Conservation (phyloP, 1,139 yeast species). For the Pichia sp. region DNA sequence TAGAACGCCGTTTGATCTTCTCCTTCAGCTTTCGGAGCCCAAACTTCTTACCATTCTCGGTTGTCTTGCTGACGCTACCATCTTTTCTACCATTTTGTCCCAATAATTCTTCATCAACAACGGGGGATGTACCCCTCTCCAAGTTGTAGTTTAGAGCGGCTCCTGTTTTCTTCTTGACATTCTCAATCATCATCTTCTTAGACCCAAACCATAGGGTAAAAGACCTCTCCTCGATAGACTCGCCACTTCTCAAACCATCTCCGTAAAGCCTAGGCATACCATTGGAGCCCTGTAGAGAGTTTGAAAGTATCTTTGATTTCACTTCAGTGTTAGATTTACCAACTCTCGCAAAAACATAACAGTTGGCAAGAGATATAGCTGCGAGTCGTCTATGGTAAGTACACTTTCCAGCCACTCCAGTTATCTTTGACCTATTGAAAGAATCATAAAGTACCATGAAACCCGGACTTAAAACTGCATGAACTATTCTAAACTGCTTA, state of each 20-base stretch:
- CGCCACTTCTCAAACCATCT: conserved; percentile 82
- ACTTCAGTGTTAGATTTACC: conserved; percentile 33
- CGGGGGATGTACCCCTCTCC: too few species aligned
- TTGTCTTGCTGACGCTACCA: too few species aligned
- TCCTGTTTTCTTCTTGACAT: conserved; percentile 12
- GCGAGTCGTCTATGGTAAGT: conserved; percentile 40
- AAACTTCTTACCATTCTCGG: too few species aligned
- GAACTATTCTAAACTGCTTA: conserved; percentile 48
- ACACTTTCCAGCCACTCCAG: conserved; percentile 41
- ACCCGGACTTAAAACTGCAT: conserved; percentile 66
- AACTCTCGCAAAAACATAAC: conserved; percentile 72
- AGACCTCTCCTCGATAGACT: conserved; percentile 64
- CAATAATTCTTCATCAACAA: too few species aligned
- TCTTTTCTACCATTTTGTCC: too few species aligned
- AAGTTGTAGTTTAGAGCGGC: background rate
- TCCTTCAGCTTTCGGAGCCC: too few species aligned
- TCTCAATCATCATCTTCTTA: conserved; percentile 38
- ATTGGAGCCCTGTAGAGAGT: conserved; percentile 33
- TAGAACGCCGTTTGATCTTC: too few species aligned
- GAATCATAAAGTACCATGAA: conserved; percentile 45
- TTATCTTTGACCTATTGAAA: conserved; percentile 36
- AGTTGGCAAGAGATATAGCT: conserved; percentile 55
- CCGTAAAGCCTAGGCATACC: conserved; percentile 63
- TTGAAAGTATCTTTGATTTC: conserved; percentile 1
- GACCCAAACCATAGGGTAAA: conserved; percentile 82